Conservation (phyloP, 2,329 filamentous ascomycete genomes). For the Bisporella sp. region DNA sequence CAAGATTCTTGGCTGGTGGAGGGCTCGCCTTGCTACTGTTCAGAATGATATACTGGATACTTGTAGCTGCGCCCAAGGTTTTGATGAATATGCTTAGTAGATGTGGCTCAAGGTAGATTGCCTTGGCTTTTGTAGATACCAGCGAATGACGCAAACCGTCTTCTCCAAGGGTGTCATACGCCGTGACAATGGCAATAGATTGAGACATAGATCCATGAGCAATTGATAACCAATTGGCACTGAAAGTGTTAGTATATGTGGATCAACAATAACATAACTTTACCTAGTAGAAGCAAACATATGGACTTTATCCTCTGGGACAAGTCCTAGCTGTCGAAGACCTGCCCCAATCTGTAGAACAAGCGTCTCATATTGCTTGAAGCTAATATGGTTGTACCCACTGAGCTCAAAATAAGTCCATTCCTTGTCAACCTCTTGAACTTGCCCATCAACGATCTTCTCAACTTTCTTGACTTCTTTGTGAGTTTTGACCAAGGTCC, state of each 20-base stretch:
- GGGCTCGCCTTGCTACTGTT: constrained; percentile 49
- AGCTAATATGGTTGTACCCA: constrained; percentile 68
- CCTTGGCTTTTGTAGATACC: constrained; percentile 68
- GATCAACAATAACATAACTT: neutral
- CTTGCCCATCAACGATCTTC: constrained; percentile 73
- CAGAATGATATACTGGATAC: constrained; percentile 55
- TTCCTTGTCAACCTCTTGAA: constrained; percentile 73
- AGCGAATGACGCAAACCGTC: constrained; percentile 81
- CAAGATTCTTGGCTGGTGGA: constrained; percentile 33
- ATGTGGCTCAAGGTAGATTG: constrained; percentile 81
- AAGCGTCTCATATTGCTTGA: constrained; percentile 67
- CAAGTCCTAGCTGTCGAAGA: constrained; percentile 63
- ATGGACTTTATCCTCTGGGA: constrained; percentile 60
- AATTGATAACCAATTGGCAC: constrained; percentile 38
- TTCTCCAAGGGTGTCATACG: constrained; percentile 85
- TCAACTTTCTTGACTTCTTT: constrained; percentile 81
- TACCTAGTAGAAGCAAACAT: constrained; percentile 66
- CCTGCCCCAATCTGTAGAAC: constrained; percentile 61
- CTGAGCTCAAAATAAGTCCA: constrained; percentile 84
- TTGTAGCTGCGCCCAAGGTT: constrained; percentile 47
- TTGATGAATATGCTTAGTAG: constrained; percentile 55
- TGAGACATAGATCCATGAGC: constrained; percentile 61
- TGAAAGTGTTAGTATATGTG: constrained; percentile 1
- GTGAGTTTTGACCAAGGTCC: constrained; percentile 67
- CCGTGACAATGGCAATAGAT: constrained; percentile 85